phyloP scores from a whole-genome alignment of 2,329 filamentous ascomycete genomes.

The Mollisia scopiformis region DNA sequence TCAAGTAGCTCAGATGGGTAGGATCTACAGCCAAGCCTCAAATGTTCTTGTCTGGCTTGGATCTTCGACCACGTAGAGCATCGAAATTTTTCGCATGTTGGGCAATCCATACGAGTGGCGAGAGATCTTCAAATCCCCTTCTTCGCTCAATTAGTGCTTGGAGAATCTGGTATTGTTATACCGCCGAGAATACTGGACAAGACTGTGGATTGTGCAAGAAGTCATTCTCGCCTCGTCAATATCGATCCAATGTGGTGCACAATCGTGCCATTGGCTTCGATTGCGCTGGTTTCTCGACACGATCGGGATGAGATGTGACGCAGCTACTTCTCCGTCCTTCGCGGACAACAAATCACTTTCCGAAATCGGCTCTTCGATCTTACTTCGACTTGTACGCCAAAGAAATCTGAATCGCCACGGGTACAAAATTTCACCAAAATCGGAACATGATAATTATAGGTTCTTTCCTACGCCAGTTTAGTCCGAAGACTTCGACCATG shows the following conservation, averaged over 20 bases:
- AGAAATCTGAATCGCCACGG: not conserved
- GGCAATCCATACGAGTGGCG: not conserved
- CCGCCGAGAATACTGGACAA: conserved; percentile 5
- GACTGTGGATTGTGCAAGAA: conserved; percentile 15
- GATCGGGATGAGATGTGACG: not conserved
- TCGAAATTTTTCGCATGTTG: not conserved
- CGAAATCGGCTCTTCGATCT: not conserved
- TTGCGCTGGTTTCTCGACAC: not conserved
- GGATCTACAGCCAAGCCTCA: not conserved
- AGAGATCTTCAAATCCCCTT: not conserved
- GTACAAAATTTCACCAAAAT: not conserved
- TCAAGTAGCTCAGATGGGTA: conserved; percentile 10
- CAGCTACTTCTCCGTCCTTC: not conserved
- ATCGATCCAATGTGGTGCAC: not conserved
- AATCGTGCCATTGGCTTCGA: not conserved
- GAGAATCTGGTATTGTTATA: not conserved
- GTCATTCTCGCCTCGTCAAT: conserved; percentile 1
- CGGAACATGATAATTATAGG: not conserved
- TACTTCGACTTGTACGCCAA: not conserved
- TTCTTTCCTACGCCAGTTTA: not conserved
- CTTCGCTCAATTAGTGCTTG: not conserved
- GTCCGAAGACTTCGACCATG: not conserved
- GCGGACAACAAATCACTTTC: not conserved
- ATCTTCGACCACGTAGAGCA: not conserved
- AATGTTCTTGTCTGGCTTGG: conserved; percentile 8